Conservation (phyloP, 2,329 filamentous ascomycete species). For the Colletotrichum sp. region DNA sequence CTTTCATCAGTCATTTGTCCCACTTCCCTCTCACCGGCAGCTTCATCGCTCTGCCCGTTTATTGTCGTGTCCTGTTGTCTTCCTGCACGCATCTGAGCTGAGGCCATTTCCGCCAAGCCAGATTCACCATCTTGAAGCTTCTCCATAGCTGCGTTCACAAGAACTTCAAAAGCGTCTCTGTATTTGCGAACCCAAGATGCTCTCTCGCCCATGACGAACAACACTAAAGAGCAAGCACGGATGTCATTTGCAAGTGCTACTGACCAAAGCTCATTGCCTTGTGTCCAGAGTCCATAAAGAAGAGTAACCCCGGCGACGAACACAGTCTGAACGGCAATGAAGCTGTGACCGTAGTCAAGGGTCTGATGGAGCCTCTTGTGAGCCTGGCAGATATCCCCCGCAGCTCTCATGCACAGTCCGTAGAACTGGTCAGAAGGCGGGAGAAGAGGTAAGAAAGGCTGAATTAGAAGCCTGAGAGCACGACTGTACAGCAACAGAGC, state of each 20-base stretch:
- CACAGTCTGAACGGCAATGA: conserved; percentile 46
- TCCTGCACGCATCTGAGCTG: neutral
- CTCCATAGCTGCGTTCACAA: conserved; percentile 41
- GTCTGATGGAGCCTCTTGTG: conserved; percentile 47
- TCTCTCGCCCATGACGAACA: conserved; percentile 55
- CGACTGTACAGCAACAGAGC: conserved; percentile 55
- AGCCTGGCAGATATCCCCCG: conserved; percentile 45
- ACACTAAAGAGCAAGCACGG: conserved; percentile 51
- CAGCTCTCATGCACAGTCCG: conserved; percentile 42
- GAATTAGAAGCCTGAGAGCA: conserved; percentile 53
- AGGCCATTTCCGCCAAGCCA: conserved; percentile 9
- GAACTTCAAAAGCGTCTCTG: conserved; percentile 50
- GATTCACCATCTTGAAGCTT: conserved; percentile 6
- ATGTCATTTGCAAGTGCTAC: conserved; percentile 54
- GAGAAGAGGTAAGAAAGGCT: conserved; percentile 53
- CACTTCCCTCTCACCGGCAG: neutral
- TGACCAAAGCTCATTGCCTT: conserved; percentile 50
- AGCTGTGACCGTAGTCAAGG: conserved; percentile 44
- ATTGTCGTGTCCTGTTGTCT: neutral
- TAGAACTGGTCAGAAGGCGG: conserved; percentile 51
- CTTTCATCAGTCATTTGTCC: neutral
- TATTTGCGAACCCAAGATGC: conserved; percentile 52
- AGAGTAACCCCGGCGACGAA: conserved; percentile 48
- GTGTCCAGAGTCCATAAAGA: conserved; percentile 43
- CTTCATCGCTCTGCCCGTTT: neutral